A percentile compares a stretch with the other conserved stretches of the same genome.
Conservation (phyloP, 1,284 basidiomycete genomes). For the Pyrrhoderma lamaoense region DNA sequence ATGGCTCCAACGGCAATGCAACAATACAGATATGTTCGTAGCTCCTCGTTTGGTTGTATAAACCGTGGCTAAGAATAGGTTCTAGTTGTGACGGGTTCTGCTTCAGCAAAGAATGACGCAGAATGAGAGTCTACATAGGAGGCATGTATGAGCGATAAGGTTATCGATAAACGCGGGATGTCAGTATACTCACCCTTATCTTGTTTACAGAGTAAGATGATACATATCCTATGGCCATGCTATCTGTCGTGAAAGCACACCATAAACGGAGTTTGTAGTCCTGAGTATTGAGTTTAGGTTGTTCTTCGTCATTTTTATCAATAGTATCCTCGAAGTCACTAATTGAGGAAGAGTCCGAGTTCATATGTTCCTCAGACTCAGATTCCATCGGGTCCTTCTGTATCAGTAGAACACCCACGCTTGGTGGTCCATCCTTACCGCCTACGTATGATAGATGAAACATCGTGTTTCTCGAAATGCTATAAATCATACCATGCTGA, state of each 20-base stretch:
- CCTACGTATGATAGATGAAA: neutral
- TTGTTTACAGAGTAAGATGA: conserved; percentile 35
- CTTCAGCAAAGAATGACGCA: neutral
- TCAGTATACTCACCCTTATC: no score
- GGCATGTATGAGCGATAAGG: no score
- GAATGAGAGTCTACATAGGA: conserved; percentile 8
- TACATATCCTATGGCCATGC: conserved; percentile 69
- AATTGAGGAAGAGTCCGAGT: neutral
- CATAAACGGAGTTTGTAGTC: conserved; percentile 49
- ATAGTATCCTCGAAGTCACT: conserved; percentile 14
- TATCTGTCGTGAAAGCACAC: conserved; percentile 76
- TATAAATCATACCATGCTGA: conserved; percentile 20
- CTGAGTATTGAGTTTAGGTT: conserved; percentile 8
- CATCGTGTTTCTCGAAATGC: neutral
- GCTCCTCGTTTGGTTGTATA: no score
- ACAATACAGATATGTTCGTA: neutral
- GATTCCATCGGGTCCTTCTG: conserved; percentile 30
- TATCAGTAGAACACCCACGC: conserved; percentile 40
- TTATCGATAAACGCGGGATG: no score
- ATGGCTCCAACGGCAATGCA: neutral
- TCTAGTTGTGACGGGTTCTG: neutral
- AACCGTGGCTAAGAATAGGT: no score
- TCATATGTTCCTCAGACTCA: conserved; percentile 1
- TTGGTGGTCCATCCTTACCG: conserved; percentile 24
- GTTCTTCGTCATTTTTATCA: neutral